Percentiles rank a stretch among this genome's conserved stretches.
These are phyloP conservation scores for Wickerhamiella parazyma DNA, from an alignment of 805 yeast genomes.

Conservation along the genomic window DNA sequence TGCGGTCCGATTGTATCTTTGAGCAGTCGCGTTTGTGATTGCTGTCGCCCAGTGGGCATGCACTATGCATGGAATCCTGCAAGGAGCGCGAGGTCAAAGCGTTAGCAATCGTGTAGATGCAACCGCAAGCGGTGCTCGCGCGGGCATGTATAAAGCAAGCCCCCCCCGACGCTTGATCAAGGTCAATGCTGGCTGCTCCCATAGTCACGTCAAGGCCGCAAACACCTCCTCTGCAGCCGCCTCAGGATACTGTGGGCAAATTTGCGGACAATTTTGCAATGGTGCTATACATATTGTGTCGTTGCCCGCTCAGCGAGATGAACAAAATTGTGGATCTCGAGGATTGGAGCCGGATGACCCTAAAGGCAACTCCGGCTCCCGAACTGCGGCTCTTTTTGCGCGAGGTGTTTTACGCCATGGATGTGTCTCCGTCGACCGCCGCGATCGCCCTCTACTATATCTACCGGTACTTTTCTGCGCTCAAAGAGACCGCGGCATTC, in stretches of 20 bases:
- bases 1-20: neutral
- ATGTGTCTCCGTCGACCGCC: neutral
- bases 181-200: neutral
- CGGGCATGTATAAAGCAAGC: neutral
- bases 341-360: neutral
- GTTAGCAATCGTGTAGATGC: neutral
- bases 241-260: neutral
- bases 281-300: neutral
- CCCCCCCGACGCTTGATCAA: neutral
- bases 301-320: conserved; percentile 1
- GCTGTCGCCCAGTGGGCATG: neutral
- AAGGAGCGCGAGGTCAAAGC: neutral
- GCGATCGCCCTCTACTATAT: conserved; percentile 2
- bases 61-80: neutral
- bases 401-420: neutral
- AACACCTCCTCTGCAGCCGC: neutral
- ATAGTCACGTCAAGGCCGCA: neutral
- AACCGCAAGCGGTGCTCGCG: neutral
- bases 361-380: neutral
- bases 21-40: neutral
- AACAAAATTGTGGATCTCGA: neutral
- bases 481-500: neutral
- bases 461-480: neutral
- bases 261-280: conserved; percentile 5
- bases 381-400: conserved; percentile 1